These are phyloP conservation scores for Penicillium sp. DNA, from an alignment of 2,329 filamentous ascomycete genomes.

Conservation along the genomic window DNA sequence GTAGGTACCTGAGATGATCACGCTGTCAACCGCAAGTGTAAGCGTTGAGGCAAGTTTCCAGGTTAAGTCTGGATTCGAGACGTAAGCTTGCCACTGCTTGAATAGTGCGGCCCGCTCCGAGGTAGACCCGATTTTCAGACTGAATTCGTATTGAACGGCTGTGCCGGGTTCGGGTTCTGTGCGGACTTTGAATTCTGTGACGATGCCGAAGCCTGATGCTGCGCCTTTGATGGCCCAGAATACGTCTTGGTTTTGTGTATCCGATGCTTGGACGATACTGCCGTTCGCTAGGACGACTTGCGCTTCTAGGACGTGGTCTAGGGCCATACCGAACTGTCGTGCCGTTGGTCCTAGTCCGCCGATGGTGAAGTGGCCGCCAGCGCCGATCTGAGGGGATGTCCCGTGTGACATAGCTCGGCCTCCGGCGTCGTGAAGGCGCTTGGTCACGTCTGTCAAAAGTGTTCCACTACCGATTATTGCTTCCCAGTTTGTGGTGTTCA, in stretches of 20 bases:
- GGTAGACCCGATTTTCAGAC: constrained; percentile 51
- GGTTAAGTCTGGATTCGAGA: constrained; percentile 56
- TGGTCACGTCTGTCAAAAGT: constrained; percentile 33
- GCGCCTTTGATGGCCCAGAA: constrained; percentile 41
- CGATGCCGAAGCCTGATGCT: constrained; percentile 38
- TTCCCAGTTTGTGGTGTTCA: constrained; percentile 29
- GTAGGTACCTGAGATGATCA: constrained; percentile 61
- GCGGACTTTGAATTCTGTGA: constrained; percentile 40
- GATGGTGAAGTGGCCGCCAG: constrained; percentile 40
- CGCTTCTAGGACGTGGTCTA: constrained; percentile 51
- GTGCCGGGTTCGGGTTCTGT: constrained; percentile 38
- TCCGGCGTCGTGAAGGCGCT: constrained; percentile 28
- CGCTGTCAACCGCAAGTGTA: constrained; percentile 55
- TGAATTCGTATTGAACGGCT: constrained; percentile 61
- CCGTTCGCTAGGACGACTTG: constrained; percentile 50
- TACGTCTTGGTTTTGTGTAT: constrained; percentile 30
- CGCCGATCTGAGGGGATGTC: constrained; percentile 35
- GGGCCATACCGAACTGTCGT: constrained; percentile 51
- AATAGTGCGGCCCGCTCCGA: constrained; percentile 52
- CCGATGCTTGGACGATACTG: constrained; percentile 33
- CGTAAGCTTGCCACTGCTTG: constrained; percentile 59
- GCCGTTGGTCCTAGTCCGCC: constrained; percentile 40
- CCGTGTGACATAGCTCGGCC: constrained; percentile 37
- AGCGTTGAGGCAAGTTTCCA: constrained; percentile 60
- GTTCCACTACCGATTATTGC: constrained; percentile 39